phyloP scores from a whole-genome alignment of 371 early-diverging fungal genomes.

The Nematocida major region DNA sequence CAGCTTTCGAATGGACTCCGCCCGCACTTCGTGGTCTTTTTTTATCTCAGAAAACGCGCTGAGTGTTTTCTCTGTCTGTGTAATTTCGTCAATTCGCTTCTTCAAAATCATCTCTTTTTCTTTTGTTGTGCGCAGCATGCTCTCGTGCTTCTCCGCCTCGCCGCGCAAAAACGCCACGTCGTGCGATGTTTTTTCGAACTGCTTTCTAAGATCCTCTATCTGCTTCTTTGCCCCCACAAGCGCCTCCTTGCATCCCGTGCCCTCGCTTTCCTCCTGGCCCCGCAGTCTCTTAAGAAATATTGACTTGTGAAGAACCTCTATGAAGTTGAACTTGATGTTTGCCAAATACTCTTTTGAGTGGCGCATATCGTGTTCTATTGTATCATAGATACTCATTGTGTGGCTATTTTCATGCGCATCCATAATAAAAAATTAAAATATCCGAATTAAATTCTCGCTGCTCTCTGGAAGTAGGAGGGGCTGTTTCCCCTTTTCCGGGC shows the following conservation, averaged over 20 bases:
- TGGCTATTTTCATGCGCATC: background rate
- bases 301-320: slow-evolving; percentile 43
- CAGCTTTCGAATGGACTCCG: background rate
- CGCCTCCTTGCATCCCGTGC: background rate
- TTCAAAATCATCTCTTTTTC: slow-evolving; percentile 19
- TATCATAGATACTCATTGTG: slow-evolving; percentile 24
- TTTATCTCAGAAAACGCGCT: slow-evolving; percentile 15
- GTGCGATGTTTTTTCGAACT: slow-evolving; percentile 20
- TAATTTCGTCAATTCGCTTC: slow-evolving; percentile 11
- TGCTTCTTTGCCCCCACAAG: background rate
- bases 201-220: slow-evolving; percentile 17
- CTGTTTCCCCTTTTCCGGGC: background rate
- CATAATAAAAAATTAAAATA: slow-evolving; percentile 29
- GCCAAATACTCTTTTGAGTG: slow-evolving; percentile 50
- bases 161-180: background rate
- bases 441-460: background rate
- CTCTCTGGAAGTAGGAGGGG: background rate
- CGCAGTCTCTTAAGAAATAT: slow-evolving; percentile 38
- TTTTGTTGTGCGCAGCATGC: background rate
- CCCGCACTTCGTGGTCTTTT: background rate
- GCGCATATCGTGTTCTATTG: slow-evolving; percentile 49
- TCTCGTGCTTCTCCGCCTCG: background rate
- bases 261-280: background rate
- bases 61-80: slow-evolving; percentile 16
- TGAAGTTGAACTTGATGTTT: slow-evolving; percentile 48